These are phyloP conservation scores for Eurotiales sp. DNA, from an alignment of 2,329 filamentous ascomycete genomes.

Conservation along the genomic window DNA sequence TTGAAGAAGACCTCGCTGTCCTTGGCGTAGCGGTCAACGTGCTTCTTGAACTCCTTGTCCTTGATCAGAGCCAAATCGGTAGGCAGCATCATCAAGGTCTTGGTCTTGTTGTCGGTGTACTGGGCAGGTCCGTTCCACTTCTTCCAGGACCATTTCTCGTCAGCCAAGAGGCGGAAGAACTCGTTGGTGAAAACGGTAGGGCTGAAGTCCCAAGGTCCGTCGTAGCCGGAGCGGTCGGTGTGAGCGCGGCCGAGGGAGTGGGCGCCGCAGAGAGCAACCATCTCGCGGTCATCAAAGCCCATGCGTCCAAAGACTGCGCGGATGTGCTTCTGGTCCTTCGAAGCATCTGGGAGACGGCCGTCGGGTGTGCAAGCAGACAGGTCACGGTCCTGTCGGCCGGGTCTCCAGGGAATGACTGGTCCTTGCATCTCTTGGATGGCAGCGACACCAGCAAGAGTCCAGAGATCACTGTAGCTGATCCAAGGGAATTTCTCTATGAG, in stretches of 20 bases:
- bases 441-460: conserved; percentile 82
- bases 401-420: conserved; percentile 80
- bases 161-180: conserved; percentile 80
- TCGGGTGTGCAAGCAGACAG: conserved; percentile 85
- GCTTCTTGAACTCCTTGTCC: conserved; percentile 79
- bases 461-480: conserved; percentile 95
- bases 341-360: conserved; percentile 80
- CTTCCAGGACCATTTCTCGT: conserved; percentile 89
- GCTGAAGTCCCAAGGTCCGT: conserved; percentile 88
- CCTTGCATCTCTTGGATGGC: conserved; percentile 96
- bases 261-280: conserved; percentile 81
- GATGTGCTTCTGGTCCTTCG: conserved; percentile 75
- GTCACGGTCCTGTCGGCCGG: conserved; percentile 78
- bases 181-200: conserved; percentile 92
- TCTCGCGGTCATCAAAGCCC: conserved; percentile 97
- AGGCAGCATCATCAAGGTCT: conserved; percentile 95
- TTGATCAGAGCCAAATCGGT: conserved; percentile 82
- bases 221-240: conserved; percentile 79
- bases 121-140: conserved; percentile 92
- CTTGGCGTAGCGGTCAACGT: conserved; percentile 83
- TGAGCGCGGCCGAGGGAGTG: conserved; percentile 90
- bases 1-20: conserved; percentile 90
- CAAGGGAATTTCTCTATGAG: conserved; percentile 73
- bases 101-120: conserved; percentile 82
- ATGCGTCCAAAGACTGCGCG: conserved; percentile 92